Conservation (phyloP, 2,329 filamentous ascomycete species). For the Aspergillus brasiliensis region DNA sequence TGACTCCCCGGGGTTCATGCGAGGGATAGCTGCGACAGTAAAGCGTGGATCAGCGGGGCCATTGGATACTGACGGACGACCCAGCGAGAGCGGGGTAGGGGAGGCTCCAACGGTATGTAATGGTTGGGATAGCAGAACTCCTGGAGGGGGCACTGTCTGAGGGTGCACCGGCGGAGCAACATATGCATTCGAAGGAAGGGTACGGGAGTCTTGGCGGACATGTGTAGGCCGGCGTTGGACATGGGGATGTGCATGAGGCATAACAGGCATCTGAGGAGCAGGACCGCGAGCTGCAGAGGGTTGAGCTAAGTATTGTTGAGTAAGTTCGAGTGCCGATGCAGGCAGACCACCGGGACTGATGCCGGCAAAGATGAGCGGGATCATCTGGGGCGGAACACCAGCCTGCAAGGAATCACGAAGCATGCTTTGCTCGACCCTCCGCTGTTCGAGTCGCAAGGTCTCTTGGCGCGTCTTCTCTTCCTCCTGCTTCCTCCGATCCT, state of each 20-base stretch:
- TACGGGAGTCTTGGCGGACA: constrained; percentile 22
- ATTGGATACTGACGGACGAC: constrained; percentile 20
- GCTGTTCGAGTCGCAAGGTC: constrained; percentile 68
- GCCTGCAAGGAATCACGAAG: constrained; percentile 67
- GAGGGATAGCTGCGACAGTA: constrained; percentile 17
- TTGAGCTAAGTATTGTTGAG: constrained; percentile 64
- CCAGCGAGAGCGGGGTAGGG: constrained; percentile 16
- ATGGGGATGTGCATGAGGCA: constrained; percentile 18
- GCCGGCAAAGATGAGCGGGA: constrained; percentile 73
- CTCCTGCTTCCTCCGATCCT: constrained; percentile 66
- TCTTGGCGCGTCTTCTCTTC: constrained; percentile 69
- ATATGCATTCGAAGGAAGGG: constrained; percentile 39
- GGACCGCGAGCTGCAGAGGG: constrained; percentile 27
- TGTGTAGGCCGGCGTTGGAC: constrained; percentile 25
- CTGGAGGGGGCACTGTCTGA: constrained; percentile 18
- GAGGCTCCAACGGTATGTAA: constrained; percentile 19
- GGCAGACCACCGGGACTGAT: constrained; percentile 66
- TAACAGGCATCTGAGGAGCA: constrained; percentile 24
- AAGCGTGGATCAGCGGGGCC: constrained; percentile 19
- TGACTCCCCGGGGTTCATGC: constrained; percentile 47
- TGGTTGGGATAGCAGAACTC: constrained; percentile 28
- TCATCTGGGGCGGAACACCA: constrained; percentile 72
- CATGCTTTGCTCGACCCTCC: constrained; percentile 73
- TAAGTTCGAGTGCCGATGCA: constrained; percentile 66
- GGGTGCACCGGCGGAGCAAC: constrained; percentile 22